Base-by-base conservation (phyloP, 129 eudicot species). In the Flaveria bidentis region DNA sequence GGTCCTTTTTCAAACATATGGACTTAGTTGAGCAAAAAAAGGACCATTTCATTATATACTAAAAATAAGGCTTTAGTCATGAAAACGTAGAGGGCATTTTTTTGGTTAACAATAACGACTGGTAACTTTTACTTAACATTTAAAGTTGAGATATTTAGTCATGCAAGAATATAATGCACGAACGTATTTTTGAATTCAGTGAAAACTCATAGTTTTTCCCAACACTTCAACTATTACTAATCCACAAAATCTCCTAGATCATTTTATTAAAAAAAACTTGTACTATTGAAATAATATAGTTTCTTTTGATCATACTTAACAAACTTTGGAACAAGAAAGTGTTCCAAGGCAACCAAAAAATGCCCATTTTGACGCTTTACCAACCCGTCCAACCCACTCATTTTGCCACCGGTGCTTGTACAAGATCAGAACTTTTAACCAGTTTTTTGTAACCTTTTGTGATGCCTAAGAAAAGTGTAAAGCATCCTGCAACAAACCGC, bases 401-500 rank as follows among this genome's bases (percentile, higher is more conserved):
- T 20, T 56, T 60, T 25, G 67, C 39, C n/a, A 23, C 42, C 41
- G 4, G 41, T 25, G 12, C 39, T 60, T 6, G n/a, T 60, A 25
- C 41, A 25, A 12, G 8, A 60, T 0, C 39, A 60, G 13, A 60
- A 60, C 1, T 10, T 25, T 12, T 3, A 60, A 23, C 67, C 67
- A 13, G 12, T 63, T 7, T 62, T 15, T 33, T 28, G 5, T 20
- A 72, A 88, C 98, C 96, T 88, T 78, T 80, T 86, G 68, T 84
- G 91, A 83, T 94, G 96, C 87, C 91, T 89, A 65, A 94, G 84
- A 74, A 90, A 87, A 69, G 91, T 87, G 69, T 87, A 80, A 50
- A 94, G 74, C 76, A 94, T 81, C 51, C 91, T 86, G 82, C 98
- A 94, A 83, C 97, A 87, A 2, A 90, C 96, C 57, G 88, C 91